Conservation (phyloP, 169 alveolate species). For the Eimeria acervulina region DNA sequence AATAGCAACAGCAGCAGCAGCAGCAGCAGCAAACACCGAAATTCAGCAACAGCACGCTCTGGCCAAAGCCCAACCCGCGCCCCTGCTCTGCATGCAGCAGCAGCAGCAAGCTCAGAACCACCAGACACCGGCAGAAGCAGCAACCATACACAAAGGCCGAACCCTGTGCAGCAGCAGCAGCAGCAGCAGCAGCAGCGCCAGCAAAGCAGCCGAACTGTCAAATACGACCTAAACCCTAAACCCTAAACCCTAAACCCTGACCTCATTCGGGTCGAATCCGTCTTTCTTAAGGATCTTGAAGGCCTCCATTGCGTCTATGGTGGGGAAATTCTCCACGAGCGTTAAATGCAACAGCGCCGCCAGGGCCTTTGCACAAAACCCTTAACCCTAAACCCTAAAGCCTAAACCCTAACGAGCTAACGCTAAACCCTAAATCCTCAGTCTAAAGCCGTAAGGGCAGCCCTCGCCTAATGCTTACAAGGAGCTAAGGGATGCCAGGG, state of each 20-base stretch:
- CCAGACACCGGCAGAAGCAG: slow-evolving; percentile 10
- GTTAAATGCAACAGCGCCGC: slow-evolving; percentile 63
- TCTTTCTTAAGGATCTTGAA: background rate
- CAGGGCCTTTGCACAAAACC: slow-evolving; percentile 38
- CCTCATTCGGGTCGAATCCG: slow-evolving; percentile 68
- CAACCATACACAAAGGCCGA: background rate
- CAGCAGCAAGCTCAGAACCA: background rate
- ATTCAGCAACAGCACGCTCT: background rate
- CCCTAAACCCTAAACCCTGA: slow-evolving; percentile 32
- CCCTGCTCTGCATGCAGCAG: background rate
- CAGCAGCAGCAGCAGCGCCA: background rate
- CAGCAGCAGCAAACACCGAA: background rate
- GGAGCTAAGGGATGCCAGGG: background rate
- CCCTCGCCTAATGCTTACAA: no score
- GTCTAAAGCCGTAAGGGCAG: background rate
- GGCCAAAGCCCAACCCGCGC: background rate
- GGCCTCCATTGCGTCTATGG: slow-evolving; percentile 37
- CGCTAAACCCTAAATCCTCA: slow-evolving; percentile 28
- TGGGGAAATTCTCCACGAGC: slow-evolving; percentile 46
- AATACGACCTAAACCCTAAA: slow-evolving; percentile 21
- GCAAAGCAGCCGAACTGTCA: background rate
- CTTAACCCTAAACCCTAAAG: slow-evolving; percentile 12
- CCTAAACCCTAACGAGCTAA: slow-evolving; percentile 3
- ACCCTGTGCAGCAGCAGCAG: background rate
- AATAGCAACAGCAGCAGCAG: slow-evolving; percentile 35